These are phyloP conservation scores for Casuarina equisetifolia DNA, from an alignment of 306 rosid genomes.

Conservation along the genomic window DNA sequence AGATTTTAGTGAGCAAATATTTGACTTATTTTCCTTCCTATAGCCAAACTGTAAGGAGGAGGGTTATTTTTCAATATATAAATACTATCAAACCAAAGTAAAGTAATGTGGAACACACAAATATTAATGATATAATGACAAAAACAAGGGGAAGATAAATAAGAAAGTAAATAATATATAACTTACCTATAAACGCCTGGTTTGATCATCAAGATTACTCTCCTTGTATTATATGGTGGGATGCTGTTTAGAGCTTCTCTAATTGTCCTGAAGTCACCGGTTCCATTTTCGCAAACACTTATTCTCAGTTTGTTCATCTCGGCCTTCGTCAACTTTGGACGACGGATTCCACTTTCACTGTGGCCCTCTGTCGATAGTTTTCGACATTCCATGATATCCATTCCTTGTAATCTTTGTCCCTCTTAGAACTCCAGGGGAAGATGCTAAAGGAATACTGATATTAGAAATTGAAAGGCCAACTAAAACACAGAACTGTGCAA, in stretches of 20 bases:
- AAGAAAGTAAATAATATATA: not conserved
- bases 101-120: no score
- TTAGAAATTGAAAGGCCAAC: no score
- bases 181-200: constrained; percentile 63
- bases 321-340: constrained; percentile 35
- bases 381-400: constrained; percentile 62
- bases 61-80: no score
- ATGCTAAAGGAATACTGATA: constrained; percentile 2
- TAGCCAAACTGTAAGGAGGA: no score
- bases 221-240: constrained; percentile 41
- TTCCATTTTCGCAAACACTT: constrained; percentile 48
- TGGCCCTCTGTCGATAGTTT: constrained; percentile 26
- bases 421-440: constrained; percentile 26
- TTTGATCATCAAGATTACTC: constrained; percentile 45
- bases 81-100: no score
- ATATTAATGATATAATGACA: no score
- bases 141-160: no score
- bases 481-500: no score
- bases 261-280: constrained; percentile 51
- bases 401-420: constrained; percentile 31
- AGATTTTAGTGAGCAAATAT: no score
- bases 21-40: no score
- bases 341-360: constrained; percentile 18
- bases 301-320: constrained; percentile 50
- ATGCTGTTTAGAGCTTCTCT: constrained; percentile 58